These are phyloP conservation scores for Sophora flavescens DNA, from an alignment of 306 rosid species.

Conservation along the genomic window DNA sequence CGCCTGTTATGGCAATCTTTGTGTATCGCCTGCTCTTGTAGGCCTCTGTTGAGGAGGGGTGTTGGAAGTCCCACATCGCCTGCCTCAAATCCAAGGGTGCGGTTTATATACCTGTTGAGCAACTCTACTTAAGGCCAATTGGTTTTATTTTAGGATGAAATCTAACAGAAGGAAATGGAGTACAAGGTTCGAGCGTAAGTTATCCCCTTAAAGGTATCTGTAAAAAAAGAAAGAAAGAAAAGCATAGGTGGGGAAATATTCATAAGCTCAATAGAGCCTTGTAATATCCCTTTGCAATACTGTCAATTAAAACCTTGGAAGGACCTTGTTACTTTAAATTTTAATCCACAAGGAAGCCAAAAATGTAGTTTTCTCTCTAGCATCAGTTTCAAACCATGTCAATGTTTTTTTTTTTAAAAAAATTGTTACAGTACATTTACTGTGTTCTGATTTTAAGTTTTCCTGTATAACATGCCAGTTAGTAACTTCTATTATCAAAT, in stretches of 20 bases:
- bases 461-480: constrained; percentile 4
- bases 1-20: too few species aligned
- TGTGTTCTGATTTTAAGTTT: background rate
- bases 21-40: too few species aligned
- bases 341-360: background rate
- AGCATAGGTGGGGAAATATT: background rate
- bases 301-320: background rate
- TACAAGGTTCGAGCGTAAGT: background rate
- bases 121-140: too few species aligned
- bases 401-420: background rate
- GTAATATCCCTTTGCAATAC: constrained; percentile 14
- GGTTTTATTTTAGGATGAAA: too few species aligned
- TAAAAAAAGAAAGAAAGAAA: background rate
- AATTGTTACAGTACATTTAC: background rate
- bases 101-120: too few species aligned
- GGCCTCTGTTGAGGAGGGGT: too few species aligned
- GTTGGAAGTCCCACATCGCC: too few species aligned
- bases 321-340: background rate
- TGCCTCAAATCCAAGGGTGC: too few species aligned
- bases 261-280: background rate
- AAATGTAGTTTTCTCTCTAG: background rate
- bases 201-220: background rate
- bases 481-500: background rate
- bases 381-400: constrained; percentile 23
- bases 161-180: background rate